These are phyloP conservation scores for Microstroma glucosiphilum DNA, from an alignment of 1,284 basidiomycete genomes.

Conservation along the genomic window DNA sequence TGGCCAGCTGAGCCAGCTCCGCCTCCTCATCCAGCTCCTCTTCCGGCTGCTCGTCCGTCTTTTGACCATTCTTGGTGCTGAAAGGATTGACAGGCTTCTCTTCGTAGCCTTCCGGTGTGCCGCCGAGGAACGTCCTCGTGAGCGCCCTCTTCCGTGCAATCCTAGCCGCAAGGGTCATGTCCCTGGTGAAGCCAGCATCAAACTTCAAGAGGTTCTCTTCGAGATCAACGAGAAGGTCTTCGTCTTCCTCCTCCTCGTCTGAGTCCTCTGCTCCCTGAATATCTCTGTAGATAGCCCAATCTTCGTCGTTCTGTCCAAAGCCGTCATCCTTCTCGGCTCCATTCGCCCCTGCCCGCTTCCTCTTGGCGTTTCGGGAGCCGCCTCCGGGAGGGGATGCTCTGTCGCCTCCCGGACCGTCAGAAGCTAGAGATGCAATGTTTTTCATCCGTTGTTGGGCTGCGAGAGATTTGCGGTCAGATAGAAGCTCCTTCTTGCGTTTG, in stretches of 20 bases:
- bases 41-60: conserved; percentile 20
- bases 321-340: conserved; percentile 67
- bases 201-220: conserved; percentile 75
- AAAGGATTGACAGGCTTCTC: background rate
- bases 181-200: conserved; percentile 74
- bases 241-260: conserved; percentile 91
- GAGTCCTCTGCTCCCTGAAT: conserved; percentile 82
- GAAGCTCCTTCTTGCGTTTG: conserved; percentile 70
- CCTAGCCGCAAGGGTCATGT: conserved; percentile 75
- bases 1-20: conserved; percentile 56
- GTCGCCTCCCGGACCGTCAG: conserved; percentile 59
- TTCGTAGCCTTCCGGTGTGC: conserved; percentile 42
- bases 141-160: conserved; percentile 72
- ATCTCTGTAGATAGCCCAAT: conserved; percentile 97
- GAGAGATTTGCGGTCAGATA: conserved; percentile 85
- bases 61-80: conserved; percentile 52
- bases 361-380: conserved; percentile 56
- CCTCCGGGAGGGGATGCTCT: conserved; percentile 62
- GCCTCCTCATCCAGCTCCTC: conserved; percentile 22
- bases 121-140: conserved; percentile 69
- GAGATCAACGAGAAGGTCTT: conserved; percentile 64
- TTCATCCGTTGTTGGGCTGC: conserved; percentile 97
- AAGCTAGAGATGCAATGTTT: conserved; percentile 83
- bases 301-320: conserved; percentile 90
- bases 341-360: conserved; percentile 55